phyloP scores from a whole-genome alignment of 2,329 filamentous ascomycete species.

The Trichothecium roseum region DNA sequence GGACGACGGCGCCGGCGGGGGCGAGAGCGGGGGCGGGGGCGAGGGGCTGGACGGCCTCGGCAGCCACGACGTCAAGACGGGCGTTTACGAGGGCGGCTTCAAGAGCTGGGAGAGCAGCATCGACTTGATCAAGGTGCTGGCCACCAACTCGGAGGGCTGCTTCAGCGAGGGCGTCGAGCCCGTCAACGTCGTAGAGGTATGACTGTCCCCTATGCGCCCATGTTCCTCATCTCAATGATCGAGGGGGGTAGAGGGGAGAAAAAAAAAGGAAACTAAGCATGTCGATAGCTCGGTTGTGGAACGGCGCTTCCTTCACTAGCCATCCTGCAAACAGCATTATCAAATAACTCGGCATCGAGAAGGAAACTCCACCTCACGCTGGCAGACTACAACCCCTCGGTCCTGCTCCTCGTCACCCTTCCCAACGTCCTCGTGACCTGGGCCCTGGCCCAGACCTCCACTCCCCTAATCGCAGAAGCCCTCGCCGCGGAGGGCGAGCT shows the following conservation, averaged over 20 bases:
- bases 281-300: slow-evolving; percentile 60
- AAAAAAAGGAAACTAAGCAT: not conserved
- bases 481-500: slow-evolving; percentile 50
- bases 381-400: slow-evolving; percentile 71
- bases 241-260: not conserved
- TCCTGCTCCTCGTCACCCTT: slow-evolving; percentile 67
- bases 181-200: slow-evolving; percentile 43
- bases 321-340: slow-evolving; percentile 52
- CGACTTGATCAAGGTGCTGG: slow-evolving; percentile 63
- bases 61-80: slow-evolving; percentile 66
- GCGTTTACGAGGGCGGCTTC: slow-evolving; percentile 78
- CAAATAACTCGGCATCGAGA: slow-evolving; percentile 3
- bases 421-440: slow-evolving; percentile 69
- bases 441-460: slow-evolving; percentile 35
- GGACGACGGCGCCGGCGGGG: slow-evolving; percentile 35
- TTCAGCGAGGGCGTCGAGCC: slow-evolving; percentile 19
- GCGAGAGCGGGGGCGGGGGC: slow-evolving; percentile 27
- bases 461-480: slow-evolving; percentile 29
- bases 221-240: not conserved
- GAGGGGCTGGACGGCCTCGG: slow-evolving; percentile 39
- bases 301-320: slow-evolving; percentile 64
- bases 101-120: slow-evolving; percentile 86
- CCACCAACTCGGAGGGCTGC: slow-evolving; percentile 23
- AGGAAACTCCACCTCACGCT: slow-evolving; percentile 48
- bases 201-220: slow-evolving; percentile 9